These are phyloP conservation scores for Ailanthus altissimus DNA, from an alignment of 345 rosid species.

Conservation along the genomic window DNA sequence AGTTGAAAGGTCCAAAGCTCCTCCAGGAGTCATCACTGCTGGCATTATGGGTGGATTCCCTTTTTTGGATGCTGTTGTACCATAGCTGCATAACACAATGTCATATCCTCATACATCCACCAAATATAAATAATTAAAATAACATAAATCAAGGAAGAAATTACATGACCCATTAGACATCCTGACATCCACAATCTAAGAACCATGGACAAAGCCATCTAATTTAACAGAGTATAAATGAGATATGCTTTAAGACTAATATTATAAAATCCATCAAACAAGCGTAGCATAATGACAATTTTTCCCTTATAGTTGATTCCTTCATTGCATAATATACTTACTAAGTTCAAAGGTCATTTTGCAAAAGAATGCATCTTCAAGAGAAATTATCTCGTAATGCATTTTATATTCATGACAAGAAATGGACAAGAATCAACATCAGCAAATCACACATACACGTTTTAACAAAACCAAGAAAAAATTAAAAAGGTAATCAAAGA, in stretches of 20 bases:
- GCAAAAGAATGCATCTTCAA: not conserved
- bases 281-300: not conserved
- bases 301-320: not conserved
- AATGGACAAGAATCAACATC: slow-evolving; percentile 14
- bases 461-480: not conserved
- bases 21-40: slow-evolving; percentile 83
- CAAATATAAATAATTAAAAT: not conserved
- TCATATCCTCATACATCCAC: slow-evolving; percentile 14
- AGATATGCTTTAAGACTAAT: not conserved
- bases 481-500: not conserved
- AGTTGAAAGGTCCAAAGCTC: slow-evolving; percentile 83
- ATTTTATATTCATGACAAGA: not conserved
- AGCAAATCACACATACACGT: not conserved
- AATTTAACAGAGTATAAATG: not conserved
- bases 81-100: slow-evolving; percentile 37
- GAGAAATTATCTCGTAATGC: not conserved
- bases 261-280: not conserved
- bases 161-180: not conserved
- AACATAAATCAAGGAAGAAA: slow-evolving; percentile 6
- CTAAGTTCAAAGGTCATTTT: not conserved
- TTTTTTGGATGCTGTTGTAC: slow-evolving; percentile 52
- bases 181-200: slow-evolving; percentile 2
- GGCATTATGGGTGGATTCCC: slow-evolving; percentile 93
- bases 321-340: not conserved
- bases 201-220: not conserved